Evolutionary conservation across 495 filamentous ascomycete genomes (phyloP), one percentile per base, ranked within the genome.

Genomic region (Tuber melanosporum): DNA sequence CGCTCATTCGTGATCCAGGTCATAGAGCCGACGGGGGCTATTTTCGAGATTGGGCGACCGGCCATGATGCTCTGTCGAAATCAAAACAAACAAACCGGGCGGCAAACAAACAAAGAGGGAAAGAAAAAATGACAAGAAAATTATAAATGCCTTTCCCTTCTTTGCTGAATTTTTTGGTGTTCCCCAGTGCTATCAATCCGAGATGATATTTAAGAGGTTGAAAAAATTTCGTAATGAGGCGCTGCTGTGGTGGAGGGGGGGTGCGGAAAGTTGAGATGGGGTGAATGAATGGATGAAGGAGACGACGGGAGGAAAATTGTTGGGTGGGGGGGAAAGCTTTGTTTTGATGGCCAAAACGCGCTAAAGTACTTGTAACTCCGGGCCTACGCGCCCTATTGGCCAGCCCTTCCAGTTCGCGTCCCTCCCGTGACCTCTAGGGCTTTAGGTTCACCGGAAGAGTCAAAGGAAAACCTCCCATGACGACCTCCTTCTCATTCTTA

Each of bases 1-100:
- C 91, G 88, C 83, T 93, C 91, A 76, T 88, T 86, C 26, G 88
- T 85, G 74, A 93, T 88, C 91, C 91, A 93, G 84, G 87, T 85
- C 49, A 89, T 85, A 71, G 92, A 91, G 78, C 91, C 91, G 39
- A 93, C 86, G 70, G 88, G 83, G 83, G 87, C 85, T 74, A 87
- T 86, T 78, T 77, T 80, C 42, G 78, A 57, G 42, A 74, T 74
- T n/a, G 75, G 78, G 62, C 75, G 81, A 47, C 77, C 39, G 32
- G 74, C 47, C 78, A 82, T 79, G 52, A 73, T 80, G 49, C 22
- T 75, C 26, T 22, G 41, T 41, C 66, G 70, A 70, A 75, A 81
- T 78, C 75, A 78, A 81, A 80, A 80, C 79, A 80, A 81, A 76
- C 77, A 79, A 79, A 77, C 45, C 42, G 19, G 76, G 71, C 71